Conservation (phyloP, 1,284 basidiomycete genomes). For the Entoloma clypeatum region DNA sequence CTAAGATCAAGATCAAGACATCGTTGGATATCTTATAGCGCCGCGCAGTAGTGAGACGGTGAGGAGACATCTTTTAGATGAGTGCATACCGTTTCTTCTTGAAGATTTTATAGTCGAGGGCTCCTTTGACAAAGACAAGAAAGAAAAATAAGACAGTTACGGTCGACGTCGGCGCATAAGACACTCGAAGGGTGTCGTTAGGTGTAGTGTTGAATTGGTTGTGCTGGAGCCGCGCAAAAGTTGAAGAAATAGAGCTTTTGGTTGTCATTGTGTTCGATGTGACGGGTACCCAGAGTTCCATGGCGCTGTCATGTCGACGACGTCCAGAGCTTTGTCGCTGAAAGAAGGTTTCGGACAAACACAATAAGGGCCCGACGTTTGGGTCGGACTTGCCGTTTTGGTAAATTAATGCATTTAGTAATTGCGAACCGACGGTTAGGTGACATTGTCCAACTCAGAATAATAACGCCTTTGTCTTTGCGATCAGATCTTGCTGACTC, state of each 20-base stretch:
- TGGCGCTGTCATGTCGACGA: slow-evolving; percentile 47
- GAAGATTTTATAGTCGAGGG: slow-evolving; percentile 43
- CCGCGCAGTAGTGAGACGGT: slow-evolving; percentile 36
- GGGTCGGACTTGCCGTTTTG: slow-evolving; percentile 36
- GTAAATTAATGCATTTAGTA: slow-evolving; percentile 32
- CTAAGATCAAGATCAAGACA: slow-evolving; percentile 48
- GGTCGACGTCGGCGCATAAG: slow-evolving; percentile 35
- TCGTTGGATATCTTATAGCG: slow-evolving; percentile 52
- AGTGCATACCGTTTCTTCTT: slow-evolving; percentile 24
- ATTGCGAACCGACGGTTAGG: slow-evolving; percentile 30
- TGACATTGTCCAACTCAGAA: too few species aligned
- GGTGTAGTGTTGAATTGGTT: slow-evolving; percentile 33
- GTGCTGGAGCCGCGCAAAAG: slow-evolving; percentile 27
- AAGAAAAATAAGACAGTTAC: slow-evolving; percentile 40
- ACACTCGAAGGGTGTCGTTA: slow-evolving; percentile 34
- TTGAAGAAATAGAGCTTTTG: slow-evolving; percentile 32
- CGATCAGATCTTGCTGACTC: slow-evolving; percentile 32
- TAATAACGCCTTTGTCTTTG: too few species aligned
- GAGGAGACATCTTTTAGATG: slow-evolving; percentile 40
- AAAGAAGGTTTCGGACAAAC: slow-evolving; percentile 31
- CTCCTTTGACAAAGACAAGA: slow-evolving; percentile 34
- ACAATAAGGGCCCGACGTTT: slow-evolving; percentile 45
- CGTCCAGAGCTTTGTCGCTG: slow-evolving; percentile 31
- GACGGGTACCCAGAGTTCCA: slow-evolving; percentile 46
- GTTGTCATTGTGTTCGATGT: slow-evolving; percentile 48